Evolutionary conservation across 192 early-diverging fungal genomes (phyloP).

Genomic region (Umbelopsis sp.): DNA sequence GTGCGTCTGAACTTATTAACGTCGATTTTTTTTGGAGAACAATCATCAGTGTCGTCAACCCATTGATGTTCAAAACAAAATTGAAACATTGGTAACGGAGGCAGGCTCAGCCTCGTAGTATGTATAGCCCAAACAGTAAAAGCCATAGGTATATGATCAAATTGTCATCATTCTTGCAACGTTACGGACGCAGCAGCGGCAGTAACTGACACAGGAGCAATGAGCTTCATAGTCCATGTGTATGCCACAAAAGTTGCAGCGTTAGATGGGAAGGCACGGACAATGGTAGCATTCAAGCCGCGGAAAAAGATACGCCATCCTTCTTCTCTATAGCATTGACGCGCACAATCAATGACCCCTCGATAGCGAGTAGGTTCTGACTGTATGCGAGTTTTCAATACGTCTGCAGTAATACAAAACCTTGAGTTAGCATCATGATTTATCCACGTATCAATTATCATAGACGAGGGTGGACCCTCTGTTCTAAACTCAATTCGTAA

Average conservation of each 20-base stretch:
- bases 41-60: too few relatives aligned
- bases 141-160: too few relatives aligned
- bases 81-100: too few relatives aligned
- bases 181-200: too few relatives aligned
- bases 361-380: slow-evolving; percentile 51
- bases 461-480: too few relatives aligned
- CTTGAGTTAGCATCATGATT: background rate
- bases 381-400: slow-evolving; percentile 64
- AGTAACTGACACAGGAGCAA: background rate
- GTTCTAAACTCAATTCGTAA: too few relatives aligned
- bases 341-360: slow-evolving; percentile 47
- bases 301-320: slow-evolving; percentile 57
- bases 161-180: too few relatives aligned
- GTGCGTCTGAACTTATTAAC: too few relatives aligned
- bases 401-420: slow-evolving; percentile 40
- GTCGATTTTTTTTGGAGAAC: too few relatives aligned
- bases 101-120: too few relatives aligned
- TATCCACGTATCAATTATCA: background rate
- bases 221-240: slow-evolving; percentile 48
- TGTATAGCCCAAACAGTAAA: too few relatives aligned
- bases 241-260: slow-evolving; percentile 64
- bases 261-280: slow-evolving; percentile 62
- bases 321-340: slow-evolving; percentile 54
- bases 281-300: slow-evolving; percentile 58
- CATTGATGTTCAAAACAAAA: too few relatives aligned